Percentiles rank a stretch among this genome's conserved stretches.
phyloP scores from a whole-genome alignment of 2,329 filamentous ascomycete genomes.

The Ceratocystis lukuohia region DNA sequence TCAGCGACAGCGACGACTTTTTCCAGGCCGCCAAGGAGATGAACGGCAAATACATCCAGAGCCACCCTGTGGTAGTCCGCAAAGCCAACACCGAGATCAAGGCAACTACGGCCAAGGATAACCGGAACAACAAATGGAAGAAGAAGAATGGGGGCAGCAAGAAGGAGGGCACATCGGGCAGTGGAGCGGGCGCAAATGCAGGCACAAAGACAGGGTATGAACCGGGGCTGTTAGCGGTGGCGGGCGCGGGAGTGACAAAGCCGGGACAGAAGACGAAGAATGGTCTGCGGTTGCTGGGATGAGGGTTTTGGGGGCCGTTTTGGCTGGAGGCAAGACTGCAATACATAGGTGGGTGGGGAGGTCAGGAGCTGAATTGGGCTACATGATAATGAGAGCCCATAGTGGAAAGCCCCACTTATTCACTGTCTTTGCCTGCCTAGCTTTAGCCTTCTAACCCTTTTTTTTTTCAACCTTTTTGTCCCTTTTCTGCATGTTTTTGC shows the following conservation, averaged over 20 bases:
- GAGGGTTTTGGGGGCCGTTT: slow-evolving; percentile 20
- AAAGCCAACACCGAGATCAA: slow-evolving; percentile 89
- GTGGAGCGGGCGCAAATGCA: slow-evolving; percentile 22
- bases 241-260: slow-evolving; percentile 43
- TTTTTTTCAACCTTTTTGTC: background rate
- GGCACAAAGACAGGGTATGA: slow-evolving; percentile 30
- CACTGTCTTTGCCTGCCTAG: background rate
- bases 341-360: no score
- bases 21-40: slow-evolving; percentile 95
- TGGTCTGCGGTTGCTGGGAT: slow-evolving; percentile 48
- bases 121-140: slow-evolving; percentile 25
- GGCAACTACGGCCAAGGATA: slow-evolving; percentile 54
- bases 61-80: slow-evolving; percentile 77
- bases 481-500: background rate
- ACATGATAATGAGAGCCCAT: background rate
- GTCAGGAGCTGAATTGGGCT: no score
- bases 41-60: slow-evolving; percentile 98
- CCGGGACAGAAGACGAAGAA: slow-evolving; percentile 55
- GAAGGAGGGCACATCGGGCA: slow-evolving; percentile 25
- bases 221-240: slow-evolving; percentile 37
- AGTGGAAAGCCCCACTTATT: background rate
- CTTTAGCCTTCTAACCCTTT: background rate
- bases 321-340: no score
- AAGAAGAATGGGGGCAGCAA: slow-evolving; percentile 28
- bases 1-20: slow-evolving; percentile 88